Conservation (phyloP, 768 basidiomycete species). For the Lepiota brunneoincarnata region DNA sequence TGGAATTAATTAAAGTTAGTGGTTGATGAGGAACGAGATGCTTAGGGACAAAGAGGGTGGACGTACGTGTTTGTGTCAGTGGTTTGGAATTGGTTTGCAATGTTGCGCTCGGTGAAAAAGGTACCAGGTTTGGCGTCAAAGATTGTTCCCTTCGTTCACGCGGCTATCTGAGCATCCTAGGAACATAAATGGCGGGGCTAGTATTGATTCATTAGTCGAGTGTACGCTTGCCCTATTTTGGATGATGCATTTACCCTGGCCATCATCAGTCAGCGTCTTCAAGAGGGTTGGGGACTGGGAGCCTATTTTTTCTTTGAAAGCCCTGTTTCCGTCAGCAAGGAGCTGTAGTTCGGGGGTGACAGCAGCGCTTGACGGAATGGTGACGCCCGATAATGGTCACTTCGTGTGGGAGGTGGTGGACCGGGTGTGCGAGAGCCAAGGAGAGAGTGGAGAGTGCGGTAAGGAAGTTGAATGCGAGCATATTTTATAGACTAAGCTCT, state of each 20-base stretch:
- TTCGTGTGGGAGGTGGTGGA: slow-evolving; percentile 14
- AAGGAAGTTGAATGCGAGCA: slow-evolving; percentile 15
- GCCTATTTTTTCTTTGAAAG: slow-evolving; percentile 25
- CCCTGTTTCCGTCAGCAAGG: slow-evolving; percentile 29
- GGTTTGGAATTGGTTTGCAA: slow-evolving; percentile 37
- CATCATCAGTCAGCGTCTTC: slow-evolving; percentile 27
- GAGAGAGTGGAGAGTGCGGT: slow-evolving; percentile 16
- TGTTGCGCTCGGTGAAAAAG: slow-evolving; percentile 36
- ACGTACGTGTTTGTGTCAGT: slow-evolving; percentile 34
- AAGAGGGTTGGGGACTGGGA: slow-evolving; percentile 25
- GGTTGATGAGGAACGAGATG: background rate
- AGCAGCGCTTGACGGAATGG: slow-evolving; percentile 13
- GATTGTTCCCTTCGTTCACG: slow-evolving; percentile 34
- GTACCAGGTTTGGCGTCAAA: slow-evolving; percentile 38
- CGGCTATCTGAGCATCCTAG: slow-evolving; percentile 39
- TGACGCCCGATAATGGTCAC: slow-evolving; percentile 18
- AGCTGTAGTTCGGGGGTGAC: slow-evolving; percentile 20
- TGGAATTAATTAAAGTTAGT: slow-evolving; percentile 5
- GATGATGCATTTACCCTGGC: slow-evolving; percentile 28
- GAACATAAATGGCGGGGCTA: slow-evolving; percentile 34
- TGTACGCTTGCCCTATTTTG: background rate
- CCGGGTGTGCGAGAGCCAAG: slow-evolving; percentile 19
- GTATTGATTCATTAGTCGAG: background rate
- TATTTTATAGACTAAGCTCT: slow-evolving; percentile 8
- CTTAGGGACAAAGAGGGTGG: background rate